phyloP scores from a whole-genome alignment of 176 grass and related monocot genomes.

The Aegilops longissima region DNA sequence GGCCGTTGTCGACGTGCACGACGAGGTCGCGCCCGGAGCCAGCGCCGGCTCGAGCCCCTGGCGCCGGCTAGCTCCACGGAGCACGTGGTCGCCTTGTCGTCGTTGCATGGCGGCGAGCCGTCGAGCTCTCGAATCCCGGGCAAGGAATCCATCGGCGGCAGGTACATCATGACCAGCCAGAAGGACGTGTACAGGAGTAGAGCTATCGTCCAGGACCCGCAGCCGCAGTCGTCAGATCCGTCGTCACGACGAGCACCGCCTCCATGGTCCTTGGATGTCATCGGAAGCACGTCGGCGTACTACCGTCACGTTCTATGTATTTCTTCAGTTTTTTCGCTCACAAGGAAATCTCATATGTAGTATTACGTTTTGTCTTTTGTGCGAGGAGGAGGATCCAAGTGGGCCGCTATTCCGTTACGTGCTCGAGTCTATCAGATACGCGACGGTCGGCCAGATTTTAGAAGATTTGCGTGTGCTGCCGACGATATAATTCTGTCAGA shows the following conservation, averaged over 20 bases:
- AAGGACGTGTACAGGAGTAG: not conserved
- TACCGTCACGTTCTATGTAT: not conserved
- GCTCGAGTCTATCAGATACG: not conserved
- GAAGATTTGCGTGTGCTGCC: not conserved
- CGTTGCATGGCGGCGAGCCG: not conserved
- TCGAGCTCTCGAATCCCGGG: not conserved
- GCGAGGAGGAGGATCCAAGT: not conserved
- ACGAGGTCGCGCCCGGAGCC: not conserved
- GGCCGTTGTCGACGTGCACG: conserved; percentile 21
- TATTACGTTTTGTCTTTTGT: not conserved
- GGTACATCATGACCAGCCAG: not conserved
- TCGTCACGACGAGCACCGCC: not conserved
- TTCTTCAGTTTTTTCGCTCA: not conserved
- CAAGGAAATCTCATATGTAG: too few relatives aligned
- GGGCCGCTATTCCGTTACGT: not conserved
- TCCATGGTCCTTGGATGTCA: not conserved
- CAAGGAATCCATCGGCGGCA: not conserved
- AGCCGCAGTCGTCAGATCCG: not conserved
- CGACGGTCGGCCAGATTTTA: not conserved
- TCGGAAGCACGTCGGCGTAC: not conserved
- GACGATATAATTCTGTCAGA: not conserved
- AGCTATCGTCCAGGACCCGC: too few relatives aligned
- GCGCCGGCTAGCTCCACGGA: conserved; percentile 23
- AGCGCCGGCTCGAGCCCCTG: not conserved
- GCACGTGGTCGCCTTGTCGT: not conserved